Percentiles rank a stretch among this genome's conserved stretches.
Evolutionary conservation across 176 grass and related monocot species (phyloP).

Genomic region (Hsuehochloa calcarea): DNA sequence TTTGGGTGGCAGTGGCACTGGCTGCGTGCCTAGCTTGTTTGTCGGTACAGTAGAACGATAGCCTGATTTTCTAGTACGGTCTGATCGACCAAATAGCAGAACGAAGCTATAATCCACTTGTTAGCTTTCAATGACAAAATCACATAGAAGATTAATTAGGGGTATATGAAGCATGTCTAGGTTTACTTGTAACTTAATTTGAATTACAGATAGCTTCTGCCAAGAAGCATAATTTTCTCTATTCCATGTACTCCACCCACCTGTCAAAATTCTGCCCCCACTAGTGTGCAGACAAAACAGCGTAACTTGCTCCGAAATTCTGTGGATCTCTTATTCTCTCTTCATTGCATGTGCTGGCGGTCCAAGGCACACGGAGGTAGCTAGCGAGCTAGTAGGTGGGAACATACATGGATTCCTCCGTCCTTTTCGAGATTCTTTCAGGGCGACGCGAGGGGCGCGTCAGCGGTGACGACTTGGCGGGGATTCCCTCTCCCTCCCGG

Average conservation of each 20-base stretch:
- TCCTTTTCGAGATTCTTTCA: background rate
- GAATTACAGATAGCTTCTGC: background rate
- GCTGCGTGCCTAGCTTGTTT: too few species aligned
- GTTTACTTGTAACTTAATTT: background rate
- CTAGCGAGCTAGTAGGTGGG: background rate
- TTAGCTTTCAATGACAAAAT: background rate
- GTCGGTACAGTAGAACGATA: too few species aligned
- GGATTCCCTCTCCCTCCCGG: background rate
- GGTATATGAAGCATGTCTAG: background rate
- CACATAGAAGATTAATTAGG: background rate
- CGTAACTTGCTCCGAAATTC: background rate
- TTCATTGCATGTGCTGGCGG: too few species aligned
- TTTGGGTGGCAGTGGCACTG: too few species aligned
- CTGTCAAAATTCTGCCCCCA: too few species aligned
- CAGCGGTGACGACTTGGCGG: background rate
- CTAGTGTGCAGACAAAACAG: too few species aligned
- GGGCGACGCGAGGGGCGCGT: background rate
- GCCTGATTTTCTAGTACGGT: too few species aligned
- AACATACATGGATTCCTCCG: background rate
- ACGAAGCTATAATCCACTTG: too few species aligned
- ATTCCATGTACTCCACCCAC: too few species aligned
- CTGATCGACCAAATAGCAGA: too few species aligned
- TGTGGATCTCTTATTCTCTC: too few species aligned
- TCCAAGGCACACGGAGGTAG: too few species aligned
- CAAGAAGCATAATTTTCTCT: background rate